phyloP scores from a whole-genome alignment of 2,329 filamentous ascomycete species.

The Thyridium curvatum region DNA sequence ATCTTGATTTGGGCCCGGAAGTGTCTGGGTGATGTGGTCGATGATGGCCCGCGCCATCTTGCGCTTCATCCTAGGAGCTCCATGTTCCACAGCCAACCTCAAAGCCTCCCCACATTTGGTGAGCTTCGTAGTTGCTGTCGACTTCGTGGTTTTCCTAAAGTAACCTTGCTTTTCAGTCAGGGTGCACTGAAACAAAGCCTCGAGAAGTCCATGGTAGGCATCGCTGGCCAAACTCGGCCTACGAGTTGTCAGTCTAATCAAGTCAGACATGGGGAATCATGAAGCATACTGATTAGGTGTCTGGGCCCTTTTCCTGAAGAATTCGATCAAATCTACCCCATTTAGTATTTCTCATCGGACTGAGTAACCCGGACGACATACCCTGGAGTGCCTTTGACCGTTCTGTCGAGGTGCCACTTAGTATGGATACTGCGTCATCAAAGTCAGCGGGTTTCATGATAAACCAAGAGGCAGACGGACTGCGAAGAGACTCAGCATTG shows the following conservation, averaged over 20 bases:
- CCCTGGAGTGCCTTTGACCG: constrained; percentile 12
- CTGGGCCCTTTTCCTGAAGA: constrained; percentile 12
- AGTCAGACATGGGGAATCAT: not conserved
- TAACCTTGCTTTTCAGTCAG: constrained; percentile 61
- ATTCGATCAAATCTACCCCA: constrained; percentile 10
- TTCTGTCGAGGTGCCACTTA: constrained; percentile 9
- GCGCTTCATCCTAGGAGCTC: constrained; percentile 59
- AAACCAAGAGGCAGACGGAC: too few species aligned
- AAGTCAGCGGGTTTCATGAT: too few species aligned
- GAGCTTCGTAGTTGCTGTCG: constrained; percentile 51
- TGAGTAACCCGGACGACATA: constrained; percentile 1
- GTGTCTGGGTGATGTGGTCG: constrained; percentile 72
- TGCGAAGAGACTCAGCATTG: too few species aligned
- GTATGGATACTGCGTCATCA: constrained; percentile 8
- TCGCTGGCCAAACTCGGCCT: constrained; percentile 2
- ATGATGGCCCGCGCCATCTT: constrained; percentile 77
- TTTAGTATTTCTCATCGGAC: not conserved
- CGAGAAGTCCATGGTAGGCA: constrained; percentile 74
- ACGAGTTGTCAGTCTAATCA: not conserved
- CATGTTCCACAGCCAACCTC: constrained; percentile 64
- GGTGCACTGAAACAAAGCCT: constrained; percentile 68
- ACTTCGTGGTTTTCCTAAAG: constrained; percentile 40
- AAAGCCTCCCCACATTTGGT: constrained; percentile 65
- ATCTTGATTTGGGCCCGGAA: constrained; percentile 55
- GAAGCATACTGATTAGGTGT: constrained; percentile 9